Evolutionary conservation across 345 rosid species (phyloP), one percentile per base, ranked within the genome.

Genomic region (Trapa incisa): DNA sequence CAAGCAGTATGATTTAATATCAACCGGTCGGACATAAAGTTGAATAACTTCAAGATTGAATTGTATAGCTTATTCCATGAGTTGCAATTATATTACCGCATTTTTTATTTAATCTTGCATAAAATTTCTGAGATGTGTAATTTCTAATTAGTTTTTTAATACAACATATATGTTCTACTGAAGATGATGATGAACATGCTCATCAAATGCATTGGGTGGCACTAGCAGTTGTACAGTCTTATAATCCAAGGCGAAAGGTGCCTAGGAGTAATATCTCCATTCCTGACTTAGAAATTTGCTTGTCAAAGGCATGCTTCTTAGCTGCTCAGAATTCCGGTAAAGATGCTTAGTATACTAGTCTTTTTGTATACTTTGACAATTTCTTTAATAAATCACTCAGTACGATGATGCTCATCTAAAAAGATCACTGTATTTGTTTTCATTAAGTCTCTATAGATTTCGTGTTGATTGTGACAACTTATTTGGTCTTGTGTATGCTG

Each of bases 151-250:
- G 2, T 32, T 33, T 10, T 60, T 32, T 32, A 33, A 32, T 9
- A 9, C 8, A 60, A 35, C 29, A 17, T 32, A 65, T 65, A 66
- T 63, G 29, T 53, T 53, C 65, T 66, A 42, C 37, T 57, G 64
- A 76, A 84, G 96, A 67, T 67, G 81, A 66, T 42, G 74, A 64
- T 61, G 62, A 42, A 45, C 69, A 73, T 70, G 75, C 66, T 58
- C 70, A 62, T 48, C 41, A 74, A 60, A 72, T 80, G 37, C 74
- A 38, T 58, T 86, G 95, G 96, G 92, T 86, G 63, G 95, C 84
- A 75, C 80, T 92, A 69, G 95, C 86, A 73, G 89, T 89, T 70
- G 81, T 86, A 43, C 98, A 92, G 69, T 83, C 95, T 6, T 86
- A 85, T 65, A 86, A 81, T 73, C 82, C 89, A 33, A 82, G 86